These are phyloP conservation scores for Syncephalis plumigaleata DNA, from an alignment of 371 early-diverging fungal genomes.

Conservation along the genomic window DNA sequence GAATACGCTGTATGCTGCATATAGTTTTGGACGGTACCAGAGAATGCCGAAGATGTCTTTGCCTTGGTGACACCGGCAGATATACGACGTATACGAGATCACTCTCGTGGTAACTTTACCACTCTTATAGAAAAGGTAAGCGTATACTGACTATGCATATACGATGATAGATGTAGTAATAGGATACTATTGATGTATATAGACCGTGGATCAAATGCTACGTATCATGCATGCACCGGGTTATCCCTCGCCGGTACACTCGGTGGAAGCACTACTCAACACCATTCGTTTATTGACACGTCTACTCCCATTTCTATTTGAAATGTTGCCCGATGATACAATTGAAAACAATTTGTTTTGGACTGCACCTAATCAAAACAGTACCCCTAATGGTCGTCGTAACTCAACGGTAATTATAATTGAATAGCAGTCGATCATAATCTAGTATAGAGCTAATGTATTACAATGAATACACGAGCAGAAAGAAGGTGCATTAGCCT, in stretches of 20 bases:
- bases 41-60: conserved; percentile 69
- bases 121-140: conserved; percentile 43
- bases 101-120: conserved; percentile 51
- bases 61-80: conserved; percentile 70
- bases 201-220: conserved; percentile 35
- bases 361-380: conserved; percentile 14
- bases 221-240: conserved; percentile 25
- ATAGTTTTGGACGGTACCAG: conserved; percentile 65
- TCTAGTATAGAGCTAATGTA: too few relatives aligned
- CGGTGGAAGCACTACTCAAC: conserved; percentile 47
- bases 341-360: conserved; percentile 59
- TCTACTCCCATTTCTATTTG: conserved; percentile 65
- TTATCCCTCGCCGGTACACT: conserved; percentile 26
- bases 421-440: too few relatives aligned
- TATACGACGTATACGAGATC: conserved; percentile 53
- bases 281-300: conserved; percentile 68
- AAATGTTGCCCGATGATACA: conserved; percentile 25
- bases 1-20: neutral
- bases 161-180: neutral
- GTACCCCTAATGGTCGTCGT: too few relatives aligned
- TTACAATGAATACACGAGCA: too few relatives aligned
- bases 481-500: too few relatives aligned
- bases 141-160: neutral
- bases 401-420: too few relatives aligned
- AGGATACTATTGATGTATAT: neutral